Evolutionary conservation across 805 yeast genomes (phyloP).

Genomic region (Metschnikowia proteae): DNA sequence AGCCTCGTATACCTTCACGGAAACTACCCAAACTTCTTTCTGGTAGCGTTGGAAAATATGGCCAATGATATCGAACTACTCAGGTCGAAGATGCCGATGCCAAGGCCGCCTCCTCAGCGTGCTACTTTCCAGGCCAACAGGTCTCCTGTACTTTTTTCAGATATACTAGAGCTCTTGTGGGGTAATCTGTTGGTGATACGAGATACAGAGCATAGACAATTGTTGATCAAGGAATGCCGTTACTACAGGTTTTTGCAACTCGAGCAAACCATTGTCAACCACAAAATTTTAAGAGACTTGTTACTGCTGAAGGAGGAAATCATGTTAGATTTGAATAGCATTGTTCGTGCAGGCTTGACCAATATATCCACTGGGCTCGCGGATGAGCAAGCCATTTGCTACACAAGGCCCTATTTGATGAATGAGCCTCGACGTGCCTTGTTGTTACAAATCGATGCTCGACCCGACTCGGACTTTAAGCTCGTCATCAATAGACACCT

Average conservation of each 20-base stretch:
- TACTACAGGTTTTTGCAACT: conserved; percentile 73
- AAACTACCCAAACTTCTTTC: conserved; percentile 74
- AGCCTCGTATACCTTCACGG: conserved; percentile 56
- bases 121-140: conserved; percentile 52
- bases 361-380: conserved; percentile 18
- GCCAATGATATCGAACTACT: conserved; percentile 42
- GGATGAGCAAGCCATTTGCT: conserved; percentile 24
- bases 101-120: conserved; percentile 77
- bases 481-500: conserved; percentile 29
- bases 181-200: conserved; percentile 50
- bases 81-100: conserved; percentile 41
- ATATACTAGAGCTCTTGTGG: conserved; percentile 50
- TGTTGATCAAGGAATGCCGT: conserved; percentile 64
- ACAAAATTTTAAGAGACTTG: conserved; percentile 50
- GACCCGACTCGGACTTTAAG: conserved; percentile 26
- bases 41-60: conserved; percentile 53
- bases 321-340: conserved; percentile 44
- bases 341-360: conserved; percentile 37
- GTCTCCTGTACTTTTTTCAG: conserved; percentile 51
- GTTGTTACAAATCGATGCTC: conserved; percentile 30
- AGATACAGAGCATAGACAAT: conserved; percentile 52
- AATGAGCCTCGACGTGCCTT: conserved; percentile 32
- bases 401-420: conserved; percentile 31
- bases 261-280: conserved; percentile 65
- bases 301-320: conserved; percentile 53